phyloP scores from a whole-genome alignment of 1,284 basidiomycete genomes.

The Acaromyces ingoldii region DNA sequence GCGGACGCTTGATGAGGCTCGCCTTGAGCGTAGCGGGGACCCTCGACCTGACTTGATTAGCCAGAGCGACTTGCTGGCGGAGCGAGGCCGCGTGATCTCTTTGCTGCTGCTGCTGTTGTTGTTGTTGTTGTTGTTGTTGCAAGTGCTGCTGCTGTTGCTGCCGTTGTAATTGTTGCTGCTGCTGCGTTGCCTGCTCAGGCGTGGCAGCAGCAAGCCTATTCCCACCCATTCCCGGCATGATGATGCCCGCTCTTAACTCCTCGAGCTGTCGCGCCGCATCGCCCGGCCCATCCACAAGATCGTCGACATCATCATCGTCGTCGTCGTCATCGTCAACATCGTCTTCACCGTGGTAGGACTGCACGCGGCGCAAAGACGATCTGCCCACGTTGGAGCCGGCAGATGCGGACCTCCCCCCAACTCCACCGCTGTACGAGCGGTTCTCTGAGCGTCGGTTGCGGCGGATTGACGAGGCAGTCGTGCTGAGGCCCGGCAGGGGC shows the following conservation, averaged over 20 bases:
- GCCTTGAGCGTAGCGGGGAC: slow-evolving; percentile 7
- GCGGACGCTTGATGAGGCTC: no score
- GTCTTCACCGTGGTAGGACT: slow-evolving; percentile 10
- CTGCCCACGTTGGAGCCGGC: neutral
- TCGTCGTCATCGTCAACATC: slow-evolving; percentile 24
- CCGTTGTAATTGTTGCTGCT: no score
- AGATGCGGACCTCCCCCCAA: neutral
- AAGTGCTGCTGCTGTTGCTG: no score
- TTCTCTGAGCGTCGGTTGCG: slow-evolving; percentile 28
- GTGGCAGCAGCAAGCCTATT: no score
- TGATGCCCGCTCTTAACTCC: slow-evolving; percentile 30
- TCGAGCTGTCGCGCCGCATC: slow-evolving; percentile 29
- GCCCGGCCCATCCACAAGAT: slow-evolving; percentile 29
- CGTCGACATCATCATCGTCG: slow-evolving; percentile 36
- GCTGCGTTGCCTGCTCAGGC: no score
- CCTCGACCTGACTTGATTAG: neutral
- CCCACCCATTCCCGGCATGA: slow-evolving; percentile 28
- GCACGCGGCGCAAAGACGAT: slow-evolving; percentile 13
- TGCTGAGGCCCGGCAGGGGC: slow-evolving; percentile 43
- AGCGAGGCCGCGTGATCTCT: no score
- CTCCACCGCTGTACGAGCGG: neutral
- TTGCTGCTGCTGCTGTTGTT: no score
- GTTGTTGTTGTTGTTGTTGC: no score
- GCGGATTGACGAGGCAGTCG: slow-evolving; percentile 43
- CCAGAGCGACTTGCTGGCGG: slow-evolving; percentile 13